These are phyloP conservation scores for Claviceps arundinis DNA, from an alignment of 2,329 filamentous ascomycete species.

Conservation along the genomic window DNA sequence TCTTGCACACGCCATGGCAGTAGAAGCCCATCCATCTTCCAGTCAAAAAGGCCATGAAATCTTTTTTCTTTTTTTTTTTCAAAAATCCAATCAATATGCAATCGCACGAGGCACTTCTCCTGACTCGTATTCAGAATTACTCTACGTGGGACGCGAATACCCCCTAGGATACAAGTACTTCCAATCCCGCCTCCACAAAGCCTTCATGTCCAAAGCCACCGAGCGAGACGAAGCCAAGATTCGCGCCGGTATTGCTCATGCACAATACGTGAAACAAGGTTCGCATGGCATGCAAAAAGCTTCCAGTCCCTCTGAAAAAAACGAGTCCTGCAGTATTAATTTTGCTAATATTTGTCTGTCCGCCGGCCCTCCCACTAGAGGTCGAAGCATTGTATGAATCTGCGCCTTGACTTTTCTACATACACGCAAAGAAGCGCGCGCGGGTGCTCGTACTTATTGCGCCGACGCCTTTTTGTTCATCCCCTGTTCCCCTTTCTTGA, in stretches of 20 bases:
- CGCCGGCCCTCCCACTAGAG: conserved; percentile 36
- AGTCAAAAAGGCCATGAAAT: too few relatives aligned
- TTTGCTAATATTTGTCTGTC: not conserved
- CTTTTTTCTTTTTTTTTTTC: too few relatives aligned
- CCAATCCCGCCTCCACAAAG: conserved; percentile 65
- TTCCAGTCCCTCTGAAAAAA: too few relatives aligned
- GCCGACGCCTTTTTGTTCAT: too few relatives aligned
- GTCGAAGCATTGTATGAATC: conserved; percentile 75
- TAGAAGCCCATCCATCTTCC: too few relatives aligned
- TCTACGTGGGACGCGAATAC: conserved; percentile 76
- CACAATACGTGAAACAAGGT: conserved; percentile 89
- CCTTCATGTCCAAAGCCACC: conserved; percentile 64
- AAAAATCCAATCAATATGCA: not conserved
- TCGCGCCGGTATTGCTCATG: conserved; percentile 57
- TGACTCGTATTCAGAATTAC: conserved; percentile 47
- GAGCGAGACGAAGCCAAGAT: conserved; percentile 66
- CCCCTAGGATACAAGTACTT: conserved; percentile 75
- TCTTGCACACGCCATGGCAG: too few relatives aligned
- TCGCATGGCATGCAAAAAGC: conserved; percentile 5
- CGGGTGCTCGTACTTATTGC: not conserved
- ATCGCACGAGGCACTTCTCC: not conserved
- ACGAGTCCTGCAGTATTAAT: not conserved
- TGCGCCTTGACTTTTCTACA: not conserved
- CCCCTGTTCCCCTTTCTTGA: not conserved
- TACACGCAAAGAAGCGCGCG: not conserved